These are phyloP conservation scores for Cucumis hystrix DNA, from an alignment of 306 rosid genomes.

Conservation along the genomic window DNA sequence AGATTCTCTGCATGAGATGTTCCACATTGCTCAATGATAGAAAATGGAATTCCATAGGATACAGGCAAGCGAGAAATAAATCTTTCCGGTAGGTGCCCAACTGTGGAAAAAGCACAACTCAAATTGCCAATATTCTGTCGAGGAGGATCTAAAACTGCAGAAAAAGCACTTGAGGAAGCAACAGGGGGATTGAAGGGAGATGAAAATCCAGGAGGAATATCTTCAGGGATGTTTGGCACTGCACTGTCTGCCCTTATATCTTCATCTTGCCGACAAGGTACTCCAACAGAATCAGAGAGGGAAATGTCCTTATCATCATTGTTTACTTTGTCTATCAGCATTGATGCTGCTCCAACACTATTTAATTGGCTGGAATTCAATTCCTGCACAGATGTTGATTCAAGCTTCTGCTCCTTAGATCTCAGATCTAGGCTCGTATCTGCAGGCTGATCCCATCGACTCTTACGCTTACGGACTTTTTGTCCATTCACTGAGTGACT, in stretches of 20 bases:
- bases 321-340: constrained; percentile 5
- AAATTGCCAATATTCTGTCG: constrained; percentile 19
- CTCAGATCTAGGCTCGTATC: constrained; percentile 26
- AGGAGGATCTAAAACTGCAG: constrained; percentile 19
- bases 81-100: constrained; percentile 67
- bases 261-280: constrained; percentile 19
- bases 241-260: constrained; percentile 20
- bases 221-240: constrained; percentile 39
- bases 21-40: constrained; percentile 50
- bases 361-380: constrained; percentile 14
- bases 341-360: constrained; percentile 2
- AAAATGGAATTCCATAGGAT: constrained; percentile 74
- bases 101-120: constrained; percentile 21
- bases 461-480: constrained; percentile 74
- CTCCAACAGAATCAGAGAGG: constrained; percentile 6
- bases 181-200: constrained; percentile 25
- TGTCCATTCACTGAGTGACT: constrained; percentile 23
- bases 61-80: constrained; percentile 59
- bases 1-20: constrained; percentile 36
- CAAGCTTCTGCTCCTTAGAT: constrained; percentile 31
- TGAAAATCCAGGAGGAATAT: constrained; percentile 93
- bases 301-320: constrained; percentile 3
- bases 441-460: constrained; percentile 98
- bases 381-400: constrained; percentile 9
- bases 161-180: constrained; percentile 21